Percentiles rank a stretch among this genome's conserved stretches.
Conservation (phyloP, 805 yeast species). For the Phaffomyces antillensis region DNA sequence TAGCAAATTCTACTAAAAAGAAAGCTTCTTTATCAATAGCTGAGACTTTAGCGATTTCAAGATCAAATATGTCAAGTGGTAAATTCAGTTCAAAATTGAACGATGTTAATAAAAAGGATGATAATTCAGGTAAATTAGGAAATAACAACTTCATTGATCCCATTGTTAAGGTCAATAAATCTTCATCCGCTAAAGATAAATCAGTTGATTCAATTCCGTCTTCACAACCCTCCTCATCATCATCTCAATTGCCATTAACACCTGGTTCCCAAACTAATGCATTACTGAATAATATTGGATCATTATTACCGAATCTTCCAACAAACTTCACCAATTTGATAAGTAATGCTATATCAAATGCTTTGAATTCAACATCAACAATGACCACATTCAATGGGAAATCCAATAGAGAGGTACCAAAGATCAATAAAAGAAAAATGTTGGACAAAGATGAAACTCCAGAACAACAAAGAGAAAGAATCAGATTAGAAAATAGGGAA, state of each 20-base stretch:
- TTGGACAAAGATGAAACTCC: constrained; percentile 21
- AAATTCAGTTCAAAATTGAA: constrained; percentile 22
- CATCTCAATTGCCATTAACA: constrained; percentile 1
- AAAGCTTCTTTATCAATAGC: constrained; percentile 43
- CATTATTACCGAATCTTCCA: constrained; percentile 18
- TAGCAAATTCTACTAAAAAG: constrained; percentile 16
- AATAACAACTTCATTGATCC: too few relatives aligned
- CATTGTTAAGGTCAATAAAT: not conserved
- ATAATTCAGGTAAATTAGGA: too few relatives aligned
- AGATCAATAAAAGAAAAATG: constrained; percentile 10
- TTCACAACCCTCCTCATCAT: not conserved
- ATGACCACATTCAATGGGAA: not conserved
- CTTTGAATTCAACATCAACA: constrained; percentile 5
- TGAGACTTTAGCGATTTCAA: constrained; percentile 49
- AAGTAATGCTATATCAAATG: constrained; percentile 20
- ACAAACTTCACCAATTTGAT: constrained; percentile 17
- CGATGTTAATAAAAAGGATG: constrained; percentile 3
- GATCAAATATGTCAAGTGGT: constrained; percentile 36
- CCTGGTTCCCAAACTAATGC: constrained; percentile 15
- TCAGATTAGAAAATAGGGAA: constrained; percentile 62
- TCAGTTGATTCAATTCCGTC: not conserved
- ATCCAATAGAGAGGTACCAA: not conserved
- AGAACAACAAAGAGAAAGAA: constrained; percentile 41
- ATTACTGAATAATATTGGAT: not conserved
- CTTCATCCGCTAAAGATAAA: not conserved